Conservation (phyloP, 2,329 filamentous ascomycete species). For the Curvularia verruculosa region DNA sequence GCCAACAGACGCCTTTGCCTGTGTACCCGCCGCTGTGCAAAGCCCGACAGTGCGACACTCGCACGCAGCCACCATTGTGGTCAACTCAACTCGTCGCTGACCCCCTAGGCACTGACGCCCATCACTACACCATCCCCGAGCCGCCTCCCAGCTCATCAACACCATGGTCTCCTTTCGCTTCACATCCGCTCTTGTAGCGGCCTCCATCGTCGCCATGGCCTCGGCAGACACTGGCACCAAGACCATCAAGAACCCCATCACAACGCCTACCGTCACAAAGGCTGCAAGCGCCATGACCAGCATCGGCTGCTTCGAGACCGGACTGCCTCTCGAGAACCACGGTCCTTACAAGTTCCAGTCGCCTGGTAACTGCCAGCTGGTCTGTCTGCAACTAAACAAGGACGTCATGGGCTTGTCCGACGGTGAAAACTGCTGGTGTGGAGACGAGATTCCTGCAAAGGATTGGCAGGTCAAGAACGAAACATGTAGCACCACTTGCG, state of each 20-base stretch:
- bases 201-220: slow-evolving; percentile 37
- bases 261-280: slow-evolving; percentile 41
- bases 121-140: slow-evolving; percentile 13
- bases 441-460: slow-evolving; percentile 67
- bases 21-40: slow-evolving; percentile 25
- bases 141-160: slow-evolving; percentile 13
- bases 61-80: slow-evolving; percentile 2
- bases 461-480: slow-evolving; percentile 60
- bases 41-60: slow-evolving; percentile 33
- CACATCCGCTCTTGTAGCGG: slow-evolving; percentile 41
- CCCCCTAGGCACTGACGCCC: slow-evolving; percentile 28
- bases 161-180: slow-evolving; percentile 45
- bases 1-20: slow-evolving; percentile 30
- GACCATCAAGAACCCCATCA: slow-evolving; percentile 31
- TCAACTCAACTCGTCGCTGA: slow-evolving; percentile 23
- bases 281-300: slow-evolving; percentile 35
- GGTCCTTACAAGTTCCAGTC: slow-evolving; percentile 60
- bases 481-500: slow-evolving; percentile 70
- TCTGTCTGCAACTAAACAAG: slow-evolving; percentile 56
- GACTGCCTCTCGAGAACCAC: slow-evolving; percentile 55
- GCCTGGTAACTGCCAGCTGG: slow-evolving; percentile 60
- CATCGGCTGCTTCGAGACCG: slow-evolving; percentile 60
- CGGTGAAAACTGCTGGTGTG: slow-evolving; percentile 74
- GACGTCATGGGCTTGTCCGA: slow-evolving; percentile 68
- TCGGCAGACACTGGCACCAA: slow-evolving; percentile 28